Conservation (phyloP, 1,284 basidiomycete genomes). For the Cryptococcus hybrid region DNA sequence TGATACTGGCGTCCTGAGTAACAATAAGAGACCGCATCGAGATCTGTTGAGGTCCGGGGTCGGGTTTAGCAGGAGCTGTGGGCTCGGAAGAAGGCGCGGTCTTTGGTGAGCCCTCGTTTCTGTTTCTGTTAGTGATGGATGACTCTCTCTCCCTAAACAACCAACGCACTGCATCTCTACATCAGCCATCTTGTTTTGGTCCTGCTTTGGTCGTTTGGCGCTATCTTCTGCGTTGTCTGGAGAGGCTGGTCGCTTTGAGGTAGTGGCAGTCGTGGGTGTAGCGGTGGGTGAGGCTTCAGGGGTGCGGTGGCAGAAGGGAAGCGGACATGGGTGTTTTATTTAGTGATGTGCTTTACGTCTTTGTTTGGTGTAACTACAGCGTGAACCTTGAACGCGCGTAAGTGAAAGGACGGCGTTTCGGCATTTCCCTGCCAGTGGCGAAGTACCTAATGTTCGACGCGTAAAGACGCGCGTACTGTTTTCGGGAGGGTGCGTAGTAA, state of each 20-base stretch:
- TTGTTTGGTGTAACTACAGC: no score
- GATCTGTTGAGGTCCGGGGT: slow-evolving; percentile 56
- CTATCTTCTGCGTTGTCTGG: slow-evolving; percentile 2
- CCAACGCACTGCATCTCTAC: slow-evolving; percentile 38
- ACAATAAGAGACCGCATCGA: slow-evolving; percentile 96
- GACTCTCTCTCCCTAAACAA: neutral
- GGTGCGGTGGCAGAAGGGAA: slow-evolving; percentile 8
- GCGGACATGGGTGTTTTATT: slow-evolving; percentile 8
- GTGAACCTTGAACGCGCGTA: no score
- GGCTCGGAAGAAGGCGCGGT: slow-evolving; percentile 20
- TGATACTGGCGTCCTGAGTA: slow-evolving; percentile 98
- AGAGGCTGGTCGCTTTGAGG: slow-evolving; percentile 2
- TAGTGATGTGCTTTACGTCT: neutral
- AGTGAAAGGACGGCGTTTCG: no score
- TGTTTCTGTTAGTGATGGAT: slow-evolving; percentile 15
- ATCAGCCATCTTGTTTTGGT: slow-evolving; percentile 37
- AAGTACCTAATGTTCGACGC: no score
- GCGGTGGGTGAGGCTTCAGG: slow-evolving; percentile 6
- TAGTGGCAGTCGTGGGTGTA: slow-evolving; percentile 5
- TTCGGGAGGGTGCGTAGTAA: no score
- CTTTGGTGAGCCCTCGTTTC: neutral
- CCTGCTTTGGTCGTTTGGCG: slow-evolving; percentile 7
- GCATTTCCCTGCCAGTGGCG: no score
- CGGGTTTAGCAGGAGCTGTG: slow-evolving; percentile 37
- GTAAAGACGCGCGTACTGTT: no score